A percentile compares a stretch with the other conserved stretches of the same genome.
Evolutionary conservation across 2,329 filamentous ascomycete species (phyloP).

Genomic region (Colletotrichum sp.): DNA sequence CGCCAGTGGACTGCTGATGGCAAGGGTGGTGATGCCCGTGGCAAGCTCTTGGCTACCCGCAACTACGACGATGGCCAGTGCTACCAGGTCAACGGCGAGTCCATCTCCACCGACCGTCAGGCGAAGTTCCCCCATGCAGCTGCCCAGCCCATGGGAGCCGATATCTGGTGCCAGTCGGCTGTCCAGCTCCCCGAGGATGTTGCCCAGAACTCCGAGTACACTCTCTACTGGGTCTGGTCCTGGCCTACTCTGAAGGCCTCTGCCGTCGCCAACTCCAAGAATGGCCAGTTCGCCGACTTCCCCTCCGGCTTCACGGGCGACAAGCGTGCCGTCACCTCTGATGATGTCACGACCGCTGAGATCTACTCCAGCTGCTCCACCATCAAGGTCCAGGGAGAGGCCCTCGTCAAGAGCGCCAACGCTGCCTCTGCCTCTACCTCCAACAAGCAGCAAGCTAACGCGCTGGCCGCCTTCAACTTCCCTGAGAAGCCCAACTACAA

Average conservation of each 20-base stretch:
- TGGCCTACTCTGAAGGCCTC: conserved; percentile 70
- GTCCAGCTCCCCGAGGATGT: conserved; percentile 74
- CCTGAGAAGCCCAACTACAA: conserved; percentile 43
- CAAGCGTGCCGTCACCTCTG: conserved; percentile 12
- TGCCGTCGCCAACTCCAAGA: conserved; percentile 41
- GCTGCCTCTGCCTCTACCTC: conserved; percentile 17
- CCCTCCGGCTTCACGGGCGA: conserved; percentile 28
- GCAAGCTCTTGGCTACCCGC: conserved; percentile 76
- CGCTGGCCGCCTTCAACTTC: conserved; percentile 29
- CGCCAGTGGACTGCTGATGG: conserved; percentile 80
- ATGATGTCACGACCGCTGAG: conserved; percentile 34
- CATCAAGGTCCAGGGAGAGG: conserved; percentile 22
- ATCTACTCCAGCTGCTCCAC: conserved; percentile 36
- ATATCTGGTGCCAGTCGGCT: conserved; percentile 82
- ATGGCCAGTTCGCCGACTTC: conserved; percentile 48
- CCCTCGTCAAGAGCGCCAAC: not conserved
- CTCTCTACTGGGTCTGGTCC: conserved; percentile 96
- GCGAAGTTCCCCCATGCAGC: conserved; percentile 54
- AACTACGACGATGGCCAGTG: conserved; percentile 92
- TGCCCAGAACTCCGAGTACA: conserved; percentile 69
- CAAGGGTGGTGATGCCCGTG: conserved; percentile 79
- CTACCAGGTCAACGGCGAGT: conserved; percentile 73
- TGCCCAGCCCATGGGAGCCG: conserved; percentile 57
- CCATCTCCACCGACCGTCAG: conserved; percentile 65
- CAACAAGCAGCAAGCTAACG: conserved; percentile 13